A percentile compares a stretch with the other conserved stretches of the same genome.
These are phyloP conservation scores for Nigrospora sphaerica DNA, from an alignment of 2,329 filamentous ascomycete species.

Conservation along the genomic window DNA sequence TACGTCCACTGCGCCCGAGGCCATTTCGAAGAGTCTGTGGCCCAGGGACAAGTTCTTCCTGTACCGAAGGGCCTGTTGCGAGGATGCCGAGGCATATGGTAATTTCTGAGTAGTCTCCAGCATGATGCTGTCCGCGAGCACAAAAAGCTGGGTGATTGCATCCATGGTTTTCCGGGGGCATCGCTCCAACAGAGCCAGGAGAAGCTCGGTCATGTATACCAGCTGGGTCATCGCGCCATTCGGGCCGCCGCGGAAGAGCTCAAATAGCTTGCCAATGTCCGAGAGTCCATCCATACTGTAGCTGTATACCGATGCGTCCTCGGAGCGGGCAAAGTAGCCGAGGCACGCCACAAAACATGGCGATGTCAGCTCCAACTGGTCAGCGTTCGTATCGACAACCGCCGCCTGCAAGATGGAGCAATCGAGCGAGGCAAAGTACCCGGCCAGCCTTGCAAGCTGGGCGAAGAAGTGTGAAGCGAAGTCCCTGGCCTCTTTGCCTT, in stretches of 20 bases:
- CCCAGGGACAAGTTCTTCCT: slow-evolving; percentile 29
- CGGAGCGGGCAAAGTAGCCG: slow-evolving; percentile 25
- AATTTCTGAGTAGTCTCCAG: slow-evolving; percentile 21
- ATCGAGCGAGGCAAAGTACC: slow-evolving; percentile 46
- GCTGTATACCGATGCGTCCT: slow-evolving; percentile 21
- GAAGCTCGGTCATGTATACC: slow-evolving; percentile 30
- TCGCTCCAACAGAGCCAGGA: slow-evolving; percentile 32
- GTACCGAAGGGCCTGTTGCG: slow-evolving; percentile 15
- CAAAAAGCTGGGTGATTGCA: slow-evolving; percentile 28
- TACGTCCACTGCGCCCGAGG: slow-evolving; percentile 32
- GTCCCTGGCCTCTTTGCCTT: slow-evolving; percentile 18
- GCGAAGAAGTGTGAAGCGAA: slow-evolving; percentile 23
- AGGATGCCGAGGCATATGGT: slow-evolving; percentile 8
- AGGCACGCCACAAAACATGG: slow-evolving; percentile 39
- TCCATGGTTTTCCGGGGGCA: slow-evolving; percentile 40
- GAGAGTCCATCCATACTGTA: slow-evolving; percentile 16
- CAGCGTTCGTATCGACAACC: slow-evolving; percentile 17
- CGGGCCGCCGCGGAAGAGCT: slow-evolving; percentile 30
- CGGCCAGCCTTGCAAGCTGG: slow-evolving; percentile 42
- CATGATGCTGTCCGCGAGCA: slow-evolving; percentile 12
- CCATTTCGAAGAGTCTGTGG: slow-evolving; percentile 33
- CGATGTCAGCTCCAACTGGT: slow-evolving; percentile 32
- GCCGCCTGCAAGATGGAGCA: slow-evolving; percentile 22
- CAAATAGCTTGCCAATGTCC: slow-evolving; percentile 32
- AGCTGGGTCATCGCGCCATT: slow-evolving; percentile 37